Conservation (phyloP, 441 rosid species). For the Hypseocharis bilobata region DNA sequence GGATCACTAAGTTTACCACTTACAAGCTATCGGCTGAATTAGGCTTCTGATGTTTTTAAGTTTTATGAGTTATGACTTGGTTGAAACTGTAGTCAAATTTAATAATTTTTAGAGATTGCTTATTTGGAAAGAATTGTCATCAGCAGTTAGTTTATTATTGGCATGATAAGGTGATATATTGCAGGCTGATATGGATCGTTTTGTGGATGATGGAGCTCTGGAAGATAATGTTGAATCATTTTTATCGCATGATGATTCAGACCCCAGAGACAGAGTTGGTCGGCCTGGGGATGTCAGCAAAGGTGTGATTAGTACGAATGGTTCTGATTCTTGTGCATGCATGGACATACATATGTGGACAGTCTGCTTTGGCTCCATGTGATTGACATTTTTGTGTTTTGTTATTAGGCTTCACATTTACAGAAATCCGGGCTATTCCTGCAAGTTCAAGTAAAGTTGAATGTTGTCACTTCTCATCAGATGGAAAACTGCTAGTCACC, state of each 20-base stretch:
- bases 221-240: conserved; percentile 77
- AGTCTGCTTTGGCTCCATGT: not conserved
- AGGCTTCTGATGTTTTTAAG: no score
- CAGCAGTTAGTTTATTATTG: conserved; percentile 24
- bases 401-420: conserved; percentile 56
- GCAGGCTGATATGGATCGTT: conserved; percentile 83
- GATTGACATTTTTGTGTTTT: conserved; percentile 20
- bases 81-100: no score
- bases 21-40: no score
- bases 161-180: conserved; percentile 53
- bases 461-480: conserved; percentile 83
- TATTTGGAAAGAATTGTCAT: no score
- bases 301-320: conserved; percentile 31
- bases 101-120: no score
- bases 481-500: conserved; percentile 81
- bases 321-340: not conserved
- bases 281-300: conserved; percentile 63
- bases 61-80: no score
- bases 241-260: conserved; percentile 63
- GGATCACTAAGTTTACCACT: no score
- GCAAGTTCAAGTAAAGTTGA: conserved; percentile 61
- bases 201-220: conserved; percentile 73
- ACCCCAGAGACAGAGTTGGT: conserved; percentile 44
- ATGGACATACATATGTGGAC: not conserved
- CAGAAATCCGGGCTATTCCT: conserved; percentile 45